Evolutionary conservation across 148 eudicot genomes (phyloP).

Genomic region (Vaccinium darrowii): DNA sequence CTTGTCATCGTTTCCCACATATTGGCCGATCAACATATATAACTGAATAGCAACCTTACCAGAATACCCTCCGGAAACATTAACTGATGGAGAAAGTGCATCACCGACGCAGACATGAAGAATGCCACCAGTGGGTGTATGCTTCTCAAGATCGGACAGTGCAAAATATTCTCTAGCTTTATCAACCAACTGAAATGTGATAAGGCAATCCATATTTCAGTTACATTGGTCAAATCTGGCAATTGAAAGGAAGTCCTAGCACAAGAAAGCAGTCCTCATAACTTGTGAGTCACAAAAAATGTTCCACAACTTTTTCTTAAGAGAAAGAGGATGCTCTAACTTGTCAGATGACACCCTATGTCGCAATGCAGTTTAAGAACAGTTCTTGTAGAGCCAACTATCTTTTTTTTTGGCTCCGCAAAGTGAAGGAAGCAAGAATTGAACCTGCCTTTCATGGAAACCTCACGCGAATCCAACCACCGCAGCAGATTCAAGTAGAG

Average conservation of each 20-base stretch:
- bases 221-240: neutral
- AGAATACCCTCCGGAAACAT: constrained; percentile 77
- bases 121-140: constrained; percentile 51
- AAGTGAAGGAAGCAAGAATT: too few relatives aligned
- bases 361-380: neutral
- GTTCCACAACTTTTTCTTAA: neutral
- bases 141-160: constrained; percentile 62
- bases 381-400: neutral
- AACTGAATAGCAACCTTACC: constrained; percentile 27
- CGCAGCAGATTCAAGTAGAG: neutral
- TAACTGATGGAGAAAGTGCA: constrained; percentile 56
- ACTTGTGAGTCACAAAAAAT: neutral
- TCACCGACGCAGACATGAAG: constrained; percentile 71
- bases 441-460: too few relatives aligned
- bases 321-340: neutral
- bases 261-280: neutral
- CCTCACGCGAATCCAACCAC: too few relatives aligned
- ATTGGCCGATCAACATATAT: neutral
- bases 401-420: neutral
- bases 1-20: too few relatives aligned
- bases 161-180: constrained; percentile 67
- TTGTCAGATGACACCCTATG: neutral
- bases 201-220: constrained; percentile 9
- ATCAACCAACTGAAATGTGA: constrained; percentile 49
- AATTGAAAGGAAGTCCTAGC: constrained; percentile 15